Conservation (phyloP, 2,329 filamentous ascomycete species). For the Penicillium sp. region DNA sequence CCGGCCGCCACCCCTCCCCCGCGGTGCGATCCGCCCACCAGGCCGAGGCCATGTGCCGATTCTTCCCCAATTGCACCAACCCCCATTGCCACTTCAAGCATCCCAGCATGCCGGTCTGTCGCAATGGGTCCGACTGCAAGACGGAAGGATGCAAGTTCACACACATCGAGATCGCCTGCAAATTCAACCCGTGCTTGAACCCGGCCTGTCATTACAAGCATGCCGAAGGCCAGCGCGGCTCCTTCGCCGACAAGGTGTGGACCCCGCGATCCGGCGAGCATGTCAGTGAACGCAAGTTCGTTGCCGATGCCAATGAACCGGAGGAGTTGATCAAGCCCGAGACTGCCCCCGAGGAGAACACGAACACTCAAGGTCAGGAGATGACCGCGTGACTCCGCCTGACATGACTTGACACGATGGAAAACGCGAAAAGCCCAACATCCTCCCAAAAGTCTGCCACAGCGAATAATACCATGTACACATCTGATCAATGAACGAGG, state of each 20-base stretch:
- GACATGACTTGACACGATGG: conserved; percentile 13
- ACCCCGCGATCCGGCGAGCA: conserved; percentile 66
- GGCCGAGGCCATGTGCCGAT: conserved; percentile 83
- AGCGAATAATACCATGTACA: conserved; percentile 28
- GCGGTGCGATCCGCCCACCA: conserved; percentile 78
- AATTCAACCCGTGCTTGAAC: conserved; percentile 89
- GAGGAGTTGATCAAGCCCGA: conserved; percentile 75
- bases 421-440: not conserved
- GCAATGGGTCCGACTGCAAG: conserved; percentile 87
- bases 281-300: conserved; percentile 86
- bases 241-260: conserved; percentile 90
- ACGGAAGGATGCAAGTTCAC: conserved; percentile 84
- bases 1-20: conserved; percentile 87
- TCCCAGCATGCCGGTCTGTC: conserved; percentile 80
- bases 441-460: not conserved
- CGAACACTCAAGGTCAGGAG: conserved; percentile 33
- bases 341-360: conserved; percentile 23
- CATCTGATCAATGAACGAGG: conserved; percentile 24
- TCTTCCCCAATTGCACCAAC: conserved; percentile 90
- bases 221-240: conserved; percentile 83
- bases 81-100: conserved; percentile 86
- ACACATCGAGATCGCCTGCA: conserved; percentile 82
- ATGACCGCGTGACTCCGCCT: conserved; percentile 35
- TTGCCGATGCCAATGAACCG: conserved; percentile 61
- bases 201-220: conserved; percentile 87